Base-by-base conservation (phyloP, 768 basidiomycete species). In the Kwoniella sp. region DNA sequence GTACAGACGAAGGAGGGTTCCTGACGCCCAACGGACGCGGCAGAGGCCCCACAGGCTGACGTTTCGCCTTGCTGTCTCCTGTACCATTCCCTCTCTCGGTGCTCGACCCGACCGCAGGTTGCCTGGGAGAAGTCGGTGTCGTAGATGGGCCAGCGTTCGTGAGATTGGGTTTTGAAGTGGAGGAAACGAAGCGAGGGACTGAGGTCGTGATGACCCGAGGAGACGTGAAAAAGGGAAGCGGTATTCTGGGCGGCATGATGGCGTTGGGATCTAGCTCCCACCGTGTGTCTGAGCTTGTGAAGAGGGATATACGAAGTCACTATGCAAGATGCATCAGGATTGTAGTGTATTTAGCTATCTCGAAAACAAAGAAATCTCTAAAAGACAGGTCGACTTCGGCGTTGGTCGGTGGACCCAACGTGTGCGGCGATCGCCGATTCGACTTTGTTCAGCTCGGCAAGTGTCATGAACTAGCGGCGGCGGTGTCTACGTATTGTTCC, bases 1-100 rank as follows among this genome's bases (percentile, higher is more conserved):
- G 75, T 13, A 84, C 78, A 8, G 89, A 86, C 5, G 85, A 85
- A 0, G 92, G 93, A 25, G 84, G 83, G 61, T 89, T 86, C 47
- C 82, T 81, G 37, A 93, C 85, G n/a, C 93, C 93, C 11, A 94
- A 82, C 9, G 93, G 91, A 23, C 90, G 82, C 4, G 74, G 62
- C 8, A 82, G 69, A 45, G 68, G 68, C 20, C 34, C 34, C 13
- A 34, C 34, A 13, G 34, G 34, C 13, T 34, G 34, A 13, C 41
- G 41, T 29, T 55, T 63, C 28, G 22, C 3, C 12, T 55, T 38
- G 7, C 13, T 23, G n/a, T 45, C 17, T 55, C 45, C n/a, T 23
- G 20, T 51, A 58, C 37, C 25, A 1, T 61, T 41, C 28, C 34
- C 25, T 45, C 5, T 45, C 11, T 47, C n/a, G 51, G n/a, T n/a